Percentiles rank a stretch among this genome's conserved stretches.
These are phyloP conservation scores for Eleusine coracana DNA, from an alignment of 176 grass and related monocot genomes.

Conservation along the genomic window DNA sequence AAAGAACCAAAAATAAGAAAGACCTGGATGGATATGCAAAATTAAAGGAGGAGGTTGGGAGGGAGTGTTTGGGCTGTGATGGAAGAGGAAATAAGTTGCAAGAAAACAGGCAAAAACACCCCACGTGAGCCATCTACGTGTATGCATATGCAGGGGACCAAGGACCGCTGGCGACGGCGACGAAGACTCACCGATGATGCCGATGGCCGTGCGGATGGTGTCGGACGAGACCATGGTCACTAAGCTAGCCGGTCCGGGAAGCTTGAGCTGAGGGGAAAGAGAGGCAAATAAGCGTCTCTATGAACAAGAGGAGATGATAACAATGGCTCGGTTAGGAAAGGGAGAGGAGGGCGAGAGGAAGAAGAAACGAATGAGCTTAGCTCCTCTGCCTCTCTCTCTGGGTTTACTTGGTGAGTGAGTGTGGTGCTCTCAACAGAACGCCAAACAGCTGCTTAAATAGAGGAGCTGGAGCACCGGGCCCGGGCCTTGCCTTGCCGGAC, in stretches of 20 bases:
- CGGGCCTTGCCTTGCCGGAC: not conserved
- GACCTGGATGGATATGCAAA: not conserved
- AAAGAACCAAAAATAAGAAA: not conserved
- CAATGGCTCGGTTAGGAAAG: not conserved
- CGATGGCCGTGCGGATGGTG: constrained; percentile 72
- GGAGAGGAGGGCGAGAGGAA: not conserved
- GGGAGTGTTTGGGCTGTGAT: not conserved
- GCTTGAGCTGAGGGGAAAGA: not conserved
- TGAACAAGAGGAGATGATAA: not conserved
- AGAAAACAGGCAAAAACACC: not conserved
- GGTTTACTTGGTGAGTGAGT: not conserved
- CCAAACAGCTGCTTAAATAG: constrained; percentile 20
- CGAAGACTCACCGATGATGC: constrained; percentile 58
- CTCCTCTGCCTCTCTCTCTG: not conserved
- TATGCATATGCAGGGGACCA: not conserved
- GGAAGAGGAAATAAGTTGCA: not conserved
- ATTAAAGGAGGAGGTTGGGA: not conserved
- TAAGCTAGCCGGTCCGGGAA: not conserved
- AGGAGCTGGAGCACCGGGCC: not conserved
- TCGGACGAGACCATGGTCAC: constrained; percentile 62
- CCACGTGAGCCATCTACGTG: constrained; percentile 4
- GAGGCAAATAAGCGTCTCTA: not conserved
- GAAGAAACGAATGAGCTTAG: not conserved
- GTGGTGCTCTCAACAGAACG: not conserved
- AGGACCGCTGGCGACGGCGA: not conserved